These are phyloP conservation scores for Cruciata laevipes DNA, from an alignment of 257 asterid genomes.

Conservation along the genomic window DNA sequence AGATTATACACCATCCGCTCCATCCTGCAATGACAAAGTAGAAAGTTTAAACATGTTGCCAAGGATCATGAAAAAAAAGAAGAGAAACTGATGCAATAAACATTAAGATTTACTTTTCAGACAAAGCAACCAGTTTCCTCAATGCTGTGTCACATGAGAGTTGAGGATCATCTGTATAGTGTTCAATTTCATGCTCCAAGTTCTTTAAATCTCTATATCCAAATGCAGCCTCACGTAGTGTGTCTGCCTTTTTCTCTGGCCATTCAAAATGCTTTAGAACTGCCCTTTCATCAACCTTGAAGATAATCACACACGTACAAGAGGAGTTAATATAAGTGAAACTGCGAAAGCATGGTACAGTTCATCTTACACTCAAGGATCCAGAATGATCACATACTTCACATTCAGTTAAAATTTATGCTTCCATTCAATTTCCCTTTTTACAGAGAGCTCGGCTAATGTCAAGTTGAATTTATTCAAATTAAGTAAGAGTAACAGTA, in stretches of 20 bases:
- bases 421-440: neutral
- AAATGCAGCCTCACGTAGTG: conserved; percentile 83
- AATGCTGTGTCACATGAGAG: conserved; percentile 62
- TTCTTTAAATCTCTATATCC: conserved; percentile 74
- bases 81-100: neutral
- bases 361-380: neutral
- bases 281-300: conserved; percentile 89
- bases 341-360: neutral
- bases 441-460: neutral
- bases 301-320: conserved; percentile 9
- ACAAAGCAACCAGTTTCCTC: conserved; percentile 68
- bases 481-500: too few relatives aligned
- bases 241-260: conserved; percentile 94
- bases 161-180: conserved; percentile 57
- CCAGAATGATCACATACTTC: neutral
- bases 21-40: conserved; percentile 42
- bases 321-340: conserved; percentile 9
- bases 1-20: conserved; percentile 64
- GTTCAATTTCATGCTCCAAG: conserved; percentile 59
- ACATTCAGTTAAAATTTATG: neutral
- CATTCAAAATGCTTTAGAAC: conserved; percentile 90
- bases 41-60: neutral
- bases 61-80: neutral
- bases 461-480: neutral
- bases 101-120: conserved; percentile 50